A percentile compares a stretch with the other conserved stretches of the same genome.
Evolutionary conservation across 2,329 filamentous ascomycete species (phyloP).

Genomic region (Akanthomyces dipterigenus): DNA sequence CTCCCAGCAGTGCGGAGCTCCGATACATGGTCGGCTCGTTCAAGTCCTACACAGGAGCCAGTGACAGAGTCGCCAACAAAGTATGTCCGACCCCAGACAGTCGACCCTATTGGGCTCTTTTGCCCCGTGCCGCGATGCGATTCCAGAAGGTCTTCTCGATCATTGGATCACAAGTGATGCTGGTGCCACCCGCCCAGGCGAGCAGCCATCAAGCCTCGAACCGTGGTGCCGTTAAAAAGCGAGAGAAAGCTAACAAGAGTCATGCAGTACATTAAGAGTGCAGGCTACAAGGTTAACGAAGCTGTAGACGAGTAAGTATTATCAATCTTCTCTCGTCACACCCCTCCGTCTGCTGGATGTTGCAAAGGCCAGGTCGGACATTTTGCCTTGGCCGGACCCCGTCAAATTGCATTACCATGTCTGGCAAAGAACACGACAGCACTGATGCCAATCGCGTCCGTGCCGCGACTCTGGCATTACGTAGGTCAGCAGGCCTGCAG

Average conservation of each 20-base stretch:
- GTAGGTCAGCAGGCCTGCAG: background rate
- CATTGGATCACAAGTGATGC: background rate
- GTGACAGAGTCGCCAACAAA: slow-evolving; percentile 36
- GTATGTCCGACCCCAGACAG: slow-evolving; percentile 28
- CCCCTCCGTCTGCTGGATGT: background rate
- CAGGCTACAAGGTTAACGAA: slow-evolving; percentile 45
- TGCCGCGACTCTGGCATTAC: background rate
- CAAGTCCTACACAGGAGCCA: slow-evolving; percentile 34
- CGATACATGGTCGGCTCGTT: slow-evolving; percentile 37
- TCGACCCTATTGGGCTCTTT: background rate
- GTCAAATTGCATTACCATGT: background rate
- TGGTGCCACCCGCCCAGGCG: background rate
- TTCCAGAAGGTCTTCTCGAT: background rate
- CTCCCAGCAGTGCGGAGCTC: slow-evolving; percentile 31
- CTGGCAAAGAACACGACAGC: background rate
- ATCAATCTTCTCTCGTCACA: background rate
- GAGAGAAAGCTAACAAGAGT: background rate
- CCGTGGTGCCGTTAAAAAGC: background rate
- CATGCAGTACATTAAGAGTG: slow-evolving; percentile 40
- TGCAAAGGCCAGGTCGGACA: background rate
- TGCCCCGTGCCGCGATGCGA: background rate
- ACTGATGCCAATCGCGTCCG: background rate
- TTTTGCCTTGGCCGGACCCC: background rate
- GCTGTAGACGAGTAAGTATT: slow-evolving; percentile 52
- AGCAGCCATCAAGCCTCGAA: background rate